These are phyloP conservation scores for Crithidia acanthocephali DNA, from an alignment of 208 protist species.

Conservation along the genomic window DNA sequence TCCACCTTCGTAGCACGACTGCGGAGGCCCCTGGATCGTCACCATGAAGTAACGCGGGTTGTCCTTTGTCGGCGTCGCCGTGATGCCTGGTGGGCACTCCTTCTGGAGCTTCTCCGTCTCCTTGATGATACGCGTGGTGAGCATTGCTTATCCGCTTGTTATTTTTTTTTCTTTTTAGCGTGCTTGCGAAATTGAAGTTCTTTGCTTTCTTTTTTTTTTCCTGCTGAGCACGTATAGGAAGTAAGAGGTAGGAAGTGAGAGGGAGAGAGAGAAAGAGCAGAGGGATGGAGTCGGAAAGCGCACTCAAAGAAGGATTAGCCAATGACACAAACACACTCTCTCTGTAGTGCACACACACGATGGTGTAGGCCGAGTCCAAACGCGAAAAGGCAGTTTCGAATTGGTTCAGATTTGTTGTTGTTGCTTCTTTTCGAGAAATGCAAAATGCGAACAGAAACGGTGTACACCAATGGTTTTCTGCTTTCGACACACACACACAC, in stretches of 20 bases:
- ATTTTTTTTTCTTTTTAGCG: constrained; percentile 13
- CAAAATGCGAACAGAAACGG: too few species aligned
- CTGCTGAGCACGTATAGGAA: not conserved
- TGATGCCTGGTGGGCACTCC: constrained; percentile 89
- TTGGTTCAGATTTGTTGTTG: too few species aligned
- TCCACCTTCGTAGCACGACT: constrained; percentile 92
- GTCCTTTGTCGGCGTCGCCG: constrained; percentile 73
- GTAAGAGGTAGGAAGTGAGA: not conserved
- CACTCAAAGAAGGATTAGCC: not conserved
- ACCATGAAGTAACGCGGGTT: constrained; percentile 92
- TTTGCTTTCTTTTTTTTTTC: constrained; percentile 5
- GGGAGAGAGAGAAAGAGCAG: not conserved
- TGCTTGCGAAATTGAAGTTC: not conserved
- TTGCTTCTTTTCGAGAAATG: too few species aligned
- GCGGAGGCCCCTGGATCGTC: constrained; percentile 84
- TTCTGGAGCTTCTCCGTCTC: constrained; percentile 92
- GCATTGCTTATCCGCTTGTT: constrained; percentile 7
- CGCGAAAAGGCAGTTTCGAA: too few species aligned
- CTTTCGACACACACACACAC: too few species aligned
- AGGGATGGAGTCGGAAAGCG: too few species aligned
- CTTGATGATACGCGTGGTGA: constrained; percentile 90
- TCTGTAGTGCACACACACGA: too few species aligned
- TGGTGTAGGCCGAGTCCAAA: too few species aligned
- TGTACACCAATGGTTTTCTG: too few species aligned
- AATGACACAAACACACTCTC: not conserved